Conservation (phyloP, 2,329 filamentous ascomycete species). For the Aspergillus sp. region DNA sequence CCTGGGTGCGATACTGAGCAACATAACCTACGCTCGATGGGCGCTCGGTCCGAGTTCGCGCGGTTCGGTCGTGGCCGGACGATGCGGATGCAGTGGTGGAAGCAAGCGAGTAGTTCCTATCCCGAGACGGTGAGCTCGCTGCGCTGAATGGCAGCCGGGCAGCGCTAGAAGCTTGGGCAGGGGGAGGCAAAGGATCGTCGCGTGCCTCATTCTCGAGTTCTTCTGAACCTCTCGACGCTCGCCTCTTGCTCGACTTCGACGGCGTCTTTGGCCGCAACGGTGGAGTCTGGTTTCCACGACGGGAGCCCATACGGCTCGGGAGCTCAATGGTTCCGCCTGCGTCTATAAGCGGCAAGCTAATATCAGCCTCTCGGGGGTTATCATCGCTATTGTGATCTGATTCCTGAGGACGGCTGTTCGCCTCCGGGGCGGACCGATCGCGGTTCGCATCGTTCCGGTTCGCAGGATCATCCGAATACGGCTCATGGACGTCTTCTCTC, state of each 20-base stretch:
- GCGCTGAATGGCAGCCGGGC: slow-evolving; percentile 45
- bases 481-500: slow-evolving; percentile 62
- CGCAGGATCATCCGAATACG: slow-evolving; percentile 58
- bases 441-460: slow-evolving; percentile 23
- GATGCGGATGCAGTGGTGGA: slow-evolving; percentile 38
- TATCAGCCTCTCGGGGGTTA: slow-evolving; percentile 36
- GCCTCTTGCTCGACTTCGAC: slow-evolving; percentile 62
- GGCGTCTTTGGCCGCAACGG: slow-evolving; percentile 33
- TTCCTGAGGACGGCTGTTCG: slow-evolving; percentile 26
- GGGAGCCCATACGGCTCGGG: slow-evolving; percentile 63
- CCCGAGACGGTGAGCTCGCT: slow-evolving; percentile 36
- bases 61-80: slow-evolving; percentile 35
- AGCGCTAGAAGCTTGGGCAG: slow-evolving; percentile 26
- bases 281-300: slow-evolving; percentile 50
- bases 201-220: slow-evolving; percentile 11
- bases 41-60: slow-evolving; percentile 28
- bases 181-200: slow-evolving; percentile 18
- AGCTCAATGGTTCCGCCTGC: slow-evolving; percentile 61
- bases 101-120: slow-evolving; percentile 37
- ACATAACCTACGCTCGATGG: slow-evolving; percentile 54
- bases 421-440: slow-evolving; percentile 26
- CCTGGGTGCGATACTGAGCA: slow-evolving; percentile 47
- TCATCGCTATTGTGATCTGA: slow-evolving; percentile 22
- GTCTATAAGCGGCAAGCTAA: slow-evolving; percentile 60
- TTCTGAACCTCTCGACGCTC: slow-evolving; percentile 13